These are phyloP conservation scores for Saturnispora serradocipensis DNA, from an alignment of 805 yeast species.

Conservation along the genomic window DNA sequence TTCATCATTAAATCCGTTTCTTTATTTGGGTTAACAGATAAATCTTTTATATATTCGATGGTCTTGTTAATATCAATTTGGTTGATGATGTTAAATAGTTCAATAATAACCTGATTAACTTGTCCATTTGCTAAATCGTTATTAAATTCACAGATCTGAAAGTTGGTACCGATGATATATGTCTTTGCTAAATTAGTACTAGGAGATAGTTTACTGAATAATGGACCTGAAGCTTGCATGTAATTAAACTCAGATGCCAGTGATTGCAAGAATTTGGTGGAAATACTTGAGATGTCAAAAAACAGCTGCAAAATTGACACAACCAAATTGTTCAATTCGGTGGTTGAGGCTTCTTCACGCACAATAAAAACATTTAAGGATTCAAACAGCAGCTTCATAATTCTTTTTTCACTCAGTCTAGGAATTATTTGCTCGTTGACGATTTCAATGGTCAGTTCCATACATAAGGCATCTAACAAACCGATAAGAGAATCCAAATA, in stretches of 20 bases:
- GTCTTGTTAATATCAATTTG: constrained; percentile 12
- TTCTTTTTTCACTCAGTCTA: constrained; percentile 15
- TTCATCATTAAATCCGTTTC: constrained; percentile 31
- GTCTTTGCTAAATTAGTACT: constrained; percentile 14
- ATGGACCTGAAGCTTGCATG: constrained; percentile 7
- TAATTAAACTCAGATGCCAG: constrained; percentile 8
- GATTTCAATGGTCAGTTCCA: constrained; percentile 50
- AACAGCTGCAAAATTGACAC: constrained; percentile 19
- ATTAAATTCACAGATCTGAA: constrained; percentile 25
- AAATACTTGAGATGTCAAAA: constrained; percentile 25
- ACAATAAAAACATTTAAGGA: constrained; percentile 21
- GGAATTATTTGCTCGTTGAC: constrained; percentile 28
- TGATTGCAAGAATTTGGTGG: constrained; percentile 19
- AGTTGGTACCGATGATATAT: constrained; percentile 24
- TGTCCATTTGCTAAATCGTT: constrained; percentile 12
- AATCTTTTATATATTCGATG: constrained; percentile 10
- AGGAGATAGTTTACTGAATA: background rate
- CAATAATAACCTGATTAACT: constrained; percentile 12
- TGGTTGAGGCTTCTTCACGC: constrained; percentile 28
- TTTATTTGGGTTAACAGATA: constrained; percentile 8
- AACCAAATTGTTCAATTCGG: constrained; percentile 20
- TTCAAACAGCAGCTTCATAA: constrained; percentile 21
- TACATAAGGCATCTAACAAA: constrained; percentile 49
- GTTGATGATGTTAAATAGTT: constrained; percentile 21
- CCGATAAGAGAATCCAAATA: constrained; percentile 45